Evolutionary conservation across 202 grass and related monocot genomes (phyloP), one percentile per base, ranked within the genome.

Genomic region (Cymbopogon flexuosus): DNA sequence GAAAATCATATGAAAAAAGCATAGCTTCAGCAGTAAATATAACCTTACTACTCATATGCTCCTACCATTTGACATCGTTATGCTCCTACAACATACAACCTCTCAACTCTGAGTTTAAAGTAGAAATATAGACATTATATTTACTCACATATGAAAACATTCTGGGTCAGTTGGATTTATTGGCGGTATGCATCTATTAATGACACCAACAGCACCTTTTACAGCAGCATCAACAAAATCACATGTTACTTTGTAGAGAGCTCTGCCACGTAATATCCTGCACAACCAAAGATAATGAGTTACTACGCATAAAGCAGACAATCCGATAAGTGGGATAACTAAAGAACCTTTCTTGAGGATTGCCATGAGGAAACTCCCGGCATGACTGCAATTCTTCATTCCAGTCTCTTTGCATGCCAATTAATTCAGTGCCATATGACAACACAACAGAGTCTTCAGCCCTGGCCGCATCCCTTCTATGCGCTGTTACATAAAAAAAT

Each of bases 361-460:
- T 96, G 70, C 72, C 84, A 71, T 91, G 90, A 83, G 96, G 96
- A 42, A 99, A 99, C 81, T 99, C 96, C 62, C 85, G 88, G 79
- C 96, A 99, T 49, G 96, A 99, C 33, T 99, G 96, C 60, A 96
- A 68, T 66, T 99, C 96, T 79, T 99, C 96, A 54, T 99, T 99
- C 96, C 96, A 99, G 80, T 99, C 96, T 87, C 96, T 95, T 75
- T 99, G 96, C 96, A 99, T 96, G 68, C 92, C 96, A 89, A 96
- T 90, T 70, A 94, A 87, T 61, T 99, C 96, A 29, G 87, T 96
- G 43, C 96, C 96, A 91, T 90, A 99, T 72, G 96, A 90, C 72
- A 99, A 65, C 22, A 85, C 80, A 40, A 99, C 72, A 41, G 89
- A 84, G 63, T 99, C 96, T 76, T 99, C 96, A 63, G 92, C 90